These are phyloP conservation scores for Effrenium voratum DNA, from an alignment of 73 alveolate genomes.

Conservation along the genomic window DNA sequence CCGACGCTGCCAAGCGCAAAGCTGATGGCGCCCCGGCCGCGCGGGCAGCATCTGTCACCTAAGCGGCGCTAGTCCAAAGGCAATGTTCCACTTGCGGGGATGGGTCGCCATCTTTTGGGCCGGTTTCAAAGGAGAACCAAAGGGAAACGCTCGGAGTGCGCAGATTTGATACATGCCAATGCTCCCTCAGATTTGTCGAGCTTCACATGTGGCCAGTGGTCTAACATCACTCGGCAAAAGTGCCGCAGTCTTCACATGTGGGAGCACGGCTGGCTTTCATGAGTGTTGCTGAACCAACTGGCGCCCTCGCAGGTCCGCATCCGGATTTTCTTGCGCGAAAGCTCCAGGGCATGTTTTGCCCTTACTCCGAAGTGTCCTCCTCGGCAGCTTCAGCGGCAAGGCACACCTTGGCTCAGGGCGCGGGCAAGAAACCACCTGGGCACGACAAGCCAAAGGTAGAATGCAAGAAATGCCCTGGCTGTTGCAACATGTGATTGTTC, in stretches of 20 bases:
- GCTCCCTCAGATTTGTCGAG: too few species aligned
- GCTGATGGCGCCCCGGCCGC: constrained; percentile 73
- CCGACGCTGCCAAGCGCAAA: not conserved
- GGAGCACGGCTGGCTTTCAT: not conserved
- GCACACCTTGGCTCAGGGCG: constrained; percentile 8
- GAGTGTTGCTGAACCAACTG: not conserved
- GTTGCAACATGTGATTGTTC: not conserved
- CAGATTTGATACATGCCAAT: too few species aligned
- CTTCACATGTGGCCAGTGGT: too few species aligned
- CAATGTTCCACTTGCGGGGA: too few species aligned
- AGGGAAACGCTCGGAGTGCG: too few species aligned
- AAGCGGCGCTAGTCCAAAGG: too few species aligned
- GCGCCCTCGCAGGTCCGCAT: not conserved
- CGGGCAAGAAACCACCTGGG: not conserved
- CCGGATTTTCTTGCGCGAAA: not conserved
- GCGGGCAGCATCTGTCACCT: constrained; percentile 61
- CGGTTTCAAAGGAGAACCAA: too few species aligned
- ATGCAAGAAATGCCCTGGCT: not conserved
- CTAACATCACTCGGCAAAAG: too few species aligned
- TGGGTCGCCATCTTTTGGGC: too few species aligned
- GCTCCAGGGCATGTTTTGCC: too few species aligned
- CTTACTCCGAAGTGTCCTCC: constrained; percentile 9
- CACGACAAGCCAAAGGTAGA: not conserved
- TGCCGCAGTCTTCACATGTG: too few species aligned
- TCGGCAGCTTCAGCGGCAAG: constrained; percentile 58